Percentiles rank a stretch among this genome's conserved stretches.
Conservation (phyloP, 495 filamentous ascomycete species). For the Darksidea phi region DNA sequence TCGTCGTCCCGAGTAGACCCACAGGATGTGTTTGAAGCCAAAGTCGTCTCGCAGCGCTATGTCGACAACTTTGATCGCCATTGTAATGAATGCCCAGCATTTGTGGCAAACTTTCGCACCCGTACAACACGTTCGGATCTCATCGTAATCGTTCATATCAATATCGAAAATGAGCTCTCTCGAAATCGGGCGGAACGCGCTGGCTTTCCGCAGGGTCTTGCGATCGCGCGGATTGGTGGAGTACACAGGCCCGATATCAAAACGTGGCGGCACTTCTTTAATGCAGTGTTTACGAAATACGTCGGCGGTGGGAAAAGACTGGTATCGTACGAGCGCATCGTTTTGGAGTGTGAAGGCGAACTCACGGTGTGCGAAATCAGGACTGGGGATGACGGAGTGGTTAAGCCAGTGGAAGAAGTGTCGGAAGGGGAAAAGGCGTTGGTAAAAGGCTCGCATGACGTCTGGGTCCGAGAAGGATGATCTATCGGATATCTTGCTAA, state of each 20-base stretch:
- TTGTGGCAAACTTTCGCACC: constrained; percentile 90
- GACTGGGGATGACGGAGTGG: constrained; percentile 78
- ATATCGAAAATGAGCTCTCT: constrained; percentile 99
- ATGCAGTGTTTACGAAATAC: constrained; percentile 91
- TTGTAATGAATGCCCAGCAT: constrained; percentile 95
- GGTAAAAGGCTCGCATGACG: constrained; percentile 87
- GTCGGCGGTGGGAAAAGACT: constrained; percentile 82
- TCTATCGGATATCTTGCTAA: constrained; percentile 27
- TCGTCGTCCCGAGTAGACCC: constrained; percentile 96
- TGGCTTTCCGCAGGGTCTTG: constrained; percentile 75
- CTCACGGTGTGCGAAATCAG: constrained; percentile 89
- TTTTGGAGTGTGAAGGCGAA: constrained; percentile 90
- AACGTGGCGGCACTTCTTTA: constrained; percentile 80
- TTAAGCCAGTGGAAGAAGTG: constrained; percentile 98
- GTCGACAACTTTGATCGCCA: constrained; percentile 94
- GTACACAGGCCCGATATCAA: constrained; percentile 97
- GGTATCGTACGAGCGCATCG: constrained; percentile 88
- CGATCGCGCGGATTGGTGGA: constrained; percentile 89
- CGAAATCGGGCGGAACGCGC: constrained; percentile 68
- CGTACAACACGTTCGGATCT: constrained; percentile 90
- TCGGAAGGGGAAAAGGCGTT: constrained; percentile 92
- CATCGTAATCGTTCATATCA: constrained; percentile 97
- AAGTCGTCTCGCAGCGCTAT: constrained; percentile 85
- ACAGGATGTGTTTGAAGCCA: constrained; percentile 92
- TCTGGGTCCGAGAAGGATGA: constrained; percentile 64